Base-by-base conservation (phyloP, 2,329 filamentous ascomycete species). In the Thelonectria rubi region DNA sequence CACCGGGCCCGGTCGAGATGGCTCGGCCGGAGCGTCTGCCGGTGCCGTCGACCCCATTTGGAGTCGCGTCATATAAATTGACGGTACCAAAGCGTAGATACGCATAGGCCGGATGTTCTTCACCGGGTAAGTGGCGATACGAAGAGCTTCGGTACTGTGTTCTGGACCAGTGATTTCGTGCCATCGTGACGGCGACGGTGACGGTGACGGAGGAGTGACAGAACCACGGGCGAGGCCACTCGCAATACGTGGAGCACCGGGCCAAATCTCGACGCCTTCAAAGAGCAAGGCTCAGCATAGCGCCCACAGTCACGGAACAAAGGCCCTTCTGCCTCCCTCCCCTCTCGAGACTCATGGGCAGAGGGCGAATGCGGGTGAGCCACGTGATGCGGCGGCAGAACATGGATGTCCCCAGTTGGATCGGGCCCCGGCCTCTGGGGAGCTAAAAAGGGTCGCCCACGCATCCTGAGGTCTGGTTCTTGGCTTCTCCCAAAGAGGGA, bases 361-460 rank as follows among this genome's bases (percentile, higher is more conserved):
- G 15, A 37, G 34, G 15, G 21, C 51, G 15, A 32, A 42, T 39
- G 42, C 18, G 42, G 42, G 40, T 39, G 49, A 45, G 40, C 58
- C 63, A 61, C 63, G 61, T 61, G 62, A 60, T 40, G 37, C 46
- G 32, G 30, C 43, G 8, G 12, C 52, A 15, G 47, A 61, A 62
- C 63, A 69, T 66, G 67, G 65, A 68, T 64, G 24, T 68, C 57
- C 65, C 67, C 56, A 50, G 67, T 55, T 40, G 21, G 34, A 42
- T 9, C 50, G 17, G 46, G 30, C 63, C 58, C 64, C 56, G 55
- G 47, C 42, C 49, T 40, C 20, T 55, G 52, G 17, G 47, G 59
- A 62, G 62, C 58, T 42, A 46, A 63, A 66, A 52, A 49, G 55
- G 60, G 65, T 65, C 58, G 53, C 57, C 55, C 20, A 18, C 56